Evolutionary conservation across 2,329 filamentous ascomycete species (phyloP).

Genomic region (Sporothrix euskadiensis): DNA sequence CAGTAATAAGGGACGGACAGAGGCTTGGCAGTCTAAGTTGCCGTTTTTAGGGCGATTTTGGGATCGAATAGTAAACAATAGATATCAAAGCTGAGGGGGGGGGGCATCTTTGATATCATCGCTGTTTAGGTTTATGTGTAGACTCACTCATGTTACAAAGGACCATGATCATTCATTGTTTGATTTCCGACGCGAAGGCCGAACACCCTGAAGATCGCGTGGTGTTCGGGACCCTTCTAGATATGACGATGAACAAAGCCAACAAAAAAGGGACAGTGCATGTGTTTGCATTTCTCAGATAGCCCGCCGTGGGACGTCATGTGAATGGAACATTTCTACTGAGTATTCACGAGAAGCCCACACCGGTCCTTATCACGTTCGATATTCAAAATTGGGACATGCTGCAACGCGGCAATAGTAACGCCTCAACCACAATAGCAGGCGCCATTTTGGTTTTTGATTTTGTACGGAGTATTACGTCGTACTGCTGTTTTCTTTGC

Average conservation of each 20-base stretch:
- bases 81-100: background rate
- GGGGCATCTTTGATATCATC: background rate
- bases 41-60: constrained; percentile 11
- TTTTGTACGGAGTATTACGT: background rate
- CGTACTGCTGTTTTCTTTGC: background rate
- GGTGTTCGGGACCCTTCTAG: too few species aligned
- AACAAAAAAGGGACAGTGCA: background rate
- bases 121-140: background rate
- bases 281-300: constrained; percentile 4
- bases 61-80: background rate
- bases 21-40: constrained; percentile 4
- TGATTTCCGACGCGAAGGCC: background rate
- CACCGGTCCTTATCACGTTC: background rate
- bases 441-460: background rate
- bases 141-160: background rate
- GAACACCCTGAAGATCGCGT: background rate
- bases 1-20: background rate
- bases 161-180: background rate
- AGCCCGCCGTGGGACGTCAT: background rate
- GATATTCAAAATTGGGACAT: constrained; percentile 5
- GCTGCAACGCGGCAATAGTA: background rate
- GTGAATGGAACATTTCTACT: background rate
- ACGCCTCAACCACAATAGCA: background rate
- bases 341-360: background rate
- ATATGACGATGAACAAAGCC: constrained; percentile 4